A percentile compares a stretch with the other conserved stretches of the same genome.
These are phyloP conservation scores for Yueomyces sp. DNA, from an alignment of 1,139 yeast species.

Conservation along the genomic window DNA sequence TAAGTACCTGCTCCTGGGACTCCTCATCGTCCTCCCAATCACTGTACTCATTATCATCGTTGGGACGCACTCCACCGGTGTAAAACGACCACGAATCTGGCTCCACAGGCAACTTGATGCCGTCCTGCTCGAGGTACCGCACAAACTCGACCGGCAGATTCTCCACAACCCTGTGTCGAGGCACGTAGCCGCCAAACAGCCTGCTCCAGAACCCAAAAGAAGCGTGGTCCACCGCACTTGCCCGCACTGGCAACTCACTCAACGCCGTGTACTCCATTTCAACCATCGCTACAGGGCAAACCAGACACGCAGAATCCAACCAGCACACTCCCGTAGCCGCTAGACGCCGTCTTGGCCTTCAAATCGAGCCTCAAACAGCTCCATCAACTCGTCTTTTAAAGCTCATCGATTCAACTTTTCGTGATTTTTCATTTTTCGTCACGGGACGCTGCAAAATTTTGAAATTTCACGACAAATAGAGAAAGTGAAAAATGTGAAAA, in stretches of 20 bases:
- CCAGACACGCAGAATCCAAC: too few relatives aligned
- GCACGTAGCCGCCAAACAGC: slow-evolving; percentile 37
- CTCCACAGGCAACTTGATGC: slow-evolving; percentile 51
- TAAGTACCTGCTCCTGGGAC: slow-evolving; percentile 12
- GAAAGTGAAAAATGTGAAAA: too few relatives aligned
- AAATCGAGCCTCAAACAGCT: too few relatives aligned
- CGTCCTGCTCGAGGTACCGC: slow-evolving; percentile 62
- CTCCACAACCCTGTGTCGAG: slow-evolving; percentile 41
- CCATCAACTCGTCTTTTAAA: too few relatives aligned
- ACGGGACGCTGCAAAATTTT: too few relatives aligned
- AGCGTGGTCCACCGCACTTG: slow-evolving; percentile 49
- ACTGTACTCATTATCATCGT: slow-evolving; percentile 54
- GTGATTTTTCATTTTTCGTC: too few relatives aligned
- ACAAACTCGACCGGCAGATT: slow-evolving; percentile 61
- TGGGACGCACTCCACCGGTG: slow-evolving; percentile 28
- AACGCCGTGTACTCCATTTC: slow-evolving; percentile 15
- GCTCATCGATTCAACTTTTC: too few relatives aligned
- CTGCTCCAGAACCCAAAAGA: slow-evolving; percentile 65
- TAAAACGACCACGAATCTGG: slow-evolving; percentile 20
- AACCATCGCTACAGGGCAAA: background rate
- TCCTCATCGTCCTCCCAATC: slow-evolving; percentile 49
- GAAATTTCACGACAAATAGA: too few relatives aligned
- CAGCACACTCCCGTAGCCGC: too few relatives aligned
- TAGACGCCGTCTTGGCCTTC: too few relatives aligned
- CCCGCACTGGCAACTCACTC: slow-evolving; percentile 29